These are phyloP conservation scores for Herpetomonas muscarum DNA, from an alignment of 208 protist species.

Conservation along the genomic window DNA sequence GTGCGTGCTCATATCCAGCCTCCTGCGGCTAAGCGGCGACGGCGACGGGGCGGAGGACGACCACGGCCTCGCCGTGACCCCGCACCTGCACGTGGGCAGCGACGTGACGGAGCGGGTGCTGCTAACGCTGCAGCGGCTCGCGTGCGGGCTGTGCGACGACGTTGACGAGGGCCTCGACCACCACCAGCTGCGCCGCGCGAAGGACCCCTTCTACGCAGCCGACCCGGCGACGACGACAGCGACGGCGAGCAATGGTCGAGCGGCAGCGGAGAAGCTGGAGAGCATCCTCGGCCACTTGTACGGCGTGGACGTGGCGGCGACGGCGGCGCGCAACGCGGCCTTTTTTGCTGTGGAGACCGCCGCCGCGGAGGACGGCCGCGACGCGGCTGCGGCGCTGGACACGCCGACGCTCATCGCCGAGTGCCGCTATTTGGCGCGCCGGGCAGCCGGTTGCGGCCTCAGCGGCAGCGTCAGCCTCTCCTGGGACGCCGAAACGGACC, in stretches of 20 bases:
- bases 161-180: constrained; percentile 12
- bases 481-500: constrained; percentile 22
- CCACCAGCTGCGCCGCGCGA: neutral
- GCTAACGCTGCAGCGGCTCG: constrained; percentile 57
- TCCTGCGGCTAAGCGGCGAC: constrained; percentile 45
- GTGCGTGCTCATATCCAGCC: constrained; percentile 38
- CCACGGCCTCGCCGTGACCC: constrained; percentile 28
- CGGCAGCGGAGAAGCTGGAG: no score
- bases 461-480: constrained; percentile 31
- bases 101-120: constrained; percentile 32
- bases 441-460: constrained; percentile 28
- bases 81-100: constrained; percentile 42
- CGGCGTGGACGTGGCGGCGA: constrained; percentile 5
- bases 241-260: neutral
- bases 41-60: constrained; percentile 5
- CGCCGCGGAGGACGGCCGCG: constrained; percentile 13
- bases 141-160: constrained; percentile 45
- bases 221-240: neutral
- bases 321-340: constrained; percentile 9
- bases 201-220: no score
- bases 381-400: constrained; percentile 9
- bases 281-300: no score
- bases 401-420: constrained; percentile 27
- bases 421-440: constrained; percentile 25
- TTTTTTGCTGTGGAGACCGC: neutral